Evolutionary conservation across 169 alveolate genomes (phyloP).

Genomic region (Eimeria acervulina): DNA sequence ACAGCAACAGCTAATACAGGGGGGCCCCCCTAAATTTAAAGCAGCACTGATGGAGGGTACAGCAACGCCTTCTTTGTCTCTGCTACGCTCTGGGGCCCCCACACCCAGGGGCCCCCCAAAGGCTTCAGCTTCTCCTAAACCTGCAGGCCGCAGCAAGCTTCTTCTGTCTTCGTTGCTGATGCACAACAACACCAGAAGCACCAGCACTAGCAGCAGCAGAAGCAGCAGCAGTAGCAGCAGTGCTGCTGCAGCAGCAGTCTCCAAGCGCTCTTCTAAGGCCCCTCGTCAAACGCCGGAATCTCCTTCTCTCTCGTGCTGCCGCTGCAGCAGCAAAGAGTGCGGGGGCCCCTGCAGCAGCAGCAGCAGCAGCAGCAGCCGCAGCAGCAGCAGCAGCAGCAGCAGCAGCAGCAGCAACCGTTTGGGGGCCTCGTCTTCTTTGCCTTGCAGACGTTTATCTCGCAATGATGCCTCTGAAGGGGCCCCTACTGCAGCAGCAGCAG

Average conservation of each 20-base stretch:
- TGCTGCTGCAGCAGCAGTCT: neutral
- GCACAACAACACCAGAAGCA: neutral
- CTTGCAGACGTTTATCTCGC: neutral
- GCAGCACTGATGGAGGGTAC: neutral
- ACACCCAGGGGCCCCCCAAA: neutral
- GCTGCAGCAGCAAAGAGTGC: neutral
- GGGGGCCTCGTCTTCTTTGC: too few species aligned
- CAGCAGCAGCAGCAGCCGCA: neutral
- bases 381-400: neutral
- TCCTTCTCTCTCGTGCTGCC: neutral
- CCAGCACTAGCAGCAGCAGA: neutral
- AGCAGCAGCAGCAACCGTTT: too few species aligned
- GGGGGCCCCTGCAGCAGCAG: neutral
- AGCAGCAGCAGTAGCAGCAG: conserved; percentile 1
- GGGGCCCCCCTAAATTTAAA: neutral
- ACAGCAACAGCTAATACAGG: neutral
- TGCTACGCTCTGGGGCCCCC: neutral
- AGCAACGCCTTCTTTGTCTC: too few species aligned
- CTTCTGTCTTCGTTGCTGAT: neutral
- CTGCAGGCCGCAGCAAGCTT: conserved; percentile 19
- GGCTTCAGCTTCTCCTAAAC: neutral
- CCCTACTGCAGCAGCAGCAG: conserved; percentile 22
- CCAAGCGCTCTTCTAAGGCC: neutral
- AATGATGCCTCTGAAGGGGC: neutral
- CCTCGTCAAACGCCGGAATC: neutral